Evolutionary conservation across 2,329 filamentous ascomycete genomes (phyloP).

Genomic region (Colletotrichum cuscutae): DNA sequence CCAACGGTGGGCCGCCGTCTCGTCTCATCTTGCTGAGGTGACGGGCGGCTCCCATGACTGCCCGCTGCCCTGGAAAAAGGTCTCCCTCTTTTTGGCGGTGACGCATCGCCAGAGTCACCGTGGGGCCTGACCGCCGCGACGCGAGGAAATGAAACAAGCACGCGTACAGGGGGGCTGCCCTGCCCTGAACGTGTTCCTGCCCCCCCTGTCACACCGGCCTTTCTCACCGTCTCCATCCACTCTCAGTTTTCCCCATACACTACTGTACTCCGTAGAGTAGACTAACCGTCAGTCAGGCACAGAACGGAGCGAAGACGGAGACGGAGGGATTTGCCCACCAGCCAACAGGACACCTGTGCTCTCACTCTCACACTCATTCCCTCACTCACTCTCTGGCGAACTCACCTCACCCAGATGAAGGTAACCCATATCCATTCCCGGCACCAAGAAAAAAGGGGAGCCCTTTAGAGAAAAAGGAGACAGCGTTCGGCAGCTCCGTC

Average conservation of each 20-base stretch:
- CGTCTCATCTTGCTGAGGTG: background rate
- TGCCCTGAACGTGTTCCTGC: conserved; percentile 15
- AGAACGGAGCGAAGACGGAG: background rate
- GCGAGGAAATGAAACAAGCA: conserved; percentile 37
- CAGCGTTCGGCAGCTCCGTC: conserved; percentile 25
- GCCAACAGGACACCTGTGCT: background rate
- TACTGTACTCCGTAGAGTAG: background rate
- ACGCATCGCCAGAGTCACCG: conserved; percentile 35
- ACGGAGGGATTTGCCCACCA: background rate
- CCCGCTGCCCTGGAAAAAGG: background rate
- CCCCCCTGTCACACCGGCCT: conserved; percentile 20
- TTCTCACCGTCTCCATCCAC: background rate
- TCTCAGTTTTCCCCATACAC: background rate
- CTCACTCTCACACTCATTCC: no score
- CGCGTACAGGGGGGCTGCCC: conserved; percentile 8
- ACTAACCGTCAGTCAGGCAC: no score
- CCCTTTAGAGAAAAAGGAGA: conserved; percentile 4
- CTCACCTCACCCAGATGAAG: conserved; percentile 8
- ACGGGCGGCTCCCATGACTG: background rate
- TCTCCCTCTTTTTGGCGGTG: conserved; percentile 24
- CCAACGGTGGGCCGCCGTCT: background rate
- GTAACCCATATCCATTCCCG: background rate
- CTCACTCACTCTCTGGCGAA: background rate
- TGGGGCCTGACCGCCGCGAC: conserved; percentile 35
- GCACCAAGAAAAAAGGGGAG: background rate